These are phyloP conservation scores for Ormosia semicastrata DNA, from an alignment of 306 rosid species.

Conservation along the genomic window DNA sequence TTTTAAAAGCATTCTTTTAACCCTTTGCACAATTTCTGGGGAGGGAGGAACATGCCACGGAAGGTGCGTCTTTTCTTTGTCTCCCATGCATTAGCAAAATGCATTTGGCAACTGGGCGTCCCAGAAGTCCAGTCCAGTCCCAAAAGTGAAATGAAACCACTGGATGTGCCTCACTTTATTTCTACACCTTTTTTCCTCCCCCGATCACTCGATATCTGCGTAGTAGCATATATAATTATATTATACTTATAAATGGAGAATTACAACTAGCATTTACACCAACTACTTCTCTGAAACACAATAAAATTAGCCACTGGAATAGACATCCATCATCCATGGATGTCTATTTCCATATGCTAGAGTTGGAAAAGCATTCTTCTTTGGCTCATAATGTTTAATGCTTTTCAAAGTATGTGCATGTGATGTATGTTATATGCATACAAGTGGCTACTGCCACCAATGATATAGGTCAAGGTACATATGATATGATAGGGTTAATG, in stretches of 20 bases:
- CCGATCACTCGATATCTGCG: neutral
- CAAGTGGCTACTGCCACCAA: conserved; percentile 40
- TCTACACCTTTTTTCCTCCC: neutral
- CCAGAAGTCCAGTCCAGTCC: conserved; percentile 15
- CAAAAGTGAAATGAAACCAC: conserved; percentile 21
- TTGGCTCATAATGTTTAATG: conserved; percentile 40
- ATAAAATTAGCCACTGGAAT: conserved; percentile 37
- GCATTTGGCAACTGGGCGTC: conserved; percentile 22
- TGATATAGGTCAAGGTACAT: conserved; percentile 43
- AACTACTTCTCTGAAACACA: conserved; percentile 50
- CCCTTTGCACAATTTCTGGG: conserved; percentile 42
- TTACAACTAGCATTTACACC: conserved; percentile 39
- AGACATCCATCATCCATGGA: conserved; percentile 44
- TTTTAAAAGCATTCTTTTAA: conserved; percentile 22
- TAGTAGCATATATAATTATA: neutral
- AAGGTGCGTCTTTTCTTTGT: conserved; percentile 25
- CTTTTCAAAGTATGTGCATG: conserved; percentile 52
- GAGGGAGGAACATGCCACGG: conserved; percentile 12
- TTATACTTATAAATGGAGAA: conserved; percentile 36
- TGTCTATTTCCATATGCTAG: conserved; percentile 39
- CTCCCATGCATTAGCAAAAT: conserved; percentile 41
- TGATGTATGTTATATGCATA: conserved; percentile 39
- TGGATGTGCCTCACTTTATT: neutral
- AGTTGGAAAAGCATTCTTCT: conserved; percentile 30
- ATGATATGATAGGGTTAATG: conserved; percentile 46